Evolutionary conservation across 1,139 yeast genomes (phyloP), one percentile per base, ranked within the genome.

Genomic region (Suhomyces anneliseae): DNA sequence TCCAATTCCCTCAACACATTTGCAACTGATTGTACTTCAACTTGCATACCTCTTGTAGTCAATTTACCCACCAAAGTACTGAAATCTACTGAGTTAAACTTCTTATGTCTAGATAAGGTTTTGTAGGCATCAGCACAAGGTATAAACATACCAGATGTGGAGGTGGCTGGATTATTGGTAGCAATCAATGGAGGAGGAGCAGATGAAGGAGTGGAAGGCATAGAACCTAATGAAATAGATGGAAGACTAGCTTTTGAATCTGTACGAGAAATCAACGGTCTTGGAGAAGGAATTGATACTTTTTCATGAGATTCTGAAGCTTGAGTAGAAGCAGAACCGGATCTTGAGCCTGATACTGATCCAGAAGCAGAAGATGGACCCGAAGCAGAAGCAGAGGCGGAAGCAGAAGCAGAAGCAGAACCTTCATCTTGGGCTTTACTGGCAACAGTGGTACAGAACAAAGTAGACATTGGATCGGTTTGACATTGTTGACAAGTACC

Each of bases 51-150:
- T 54, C 87, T 73, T 0, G 95, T 87, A 36, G 87, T 83, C 54
- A 89, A 74, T 58, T 85, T 82, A 8, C 89, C 89, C 5, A 89
- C 90, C 52, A 89, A 71, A 1, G 83, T 79, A 44, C 87, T 81
- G 58, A 89, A 82, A 54, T 88, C 95, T 14, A 85, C 88, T 9
- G 82, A 73, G 50, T 78, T 77, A 65, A 89, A 87, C 55, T 85
- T 82, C 54, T 86, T 84, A 64, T 89, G 96, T 50, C 95, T 74
- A 24, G 93, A 83, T 44, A 89, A 75, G 0, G 96, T 88, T 66
- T 84, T 86, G 66, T 89, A 89, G 0, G 96, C 96, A 56, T 90
- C 95, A 7, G 93, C 83, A 61, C 95, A 87, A 1, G 96, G 95
- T 38, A 89, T 87, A 56, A 82, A 90, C 48, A 86, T 81, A 2